Conservation (phyloP, 2,329 filamentous ascomycete genomes). For the Pestalotiopsis sp. region DNA sequence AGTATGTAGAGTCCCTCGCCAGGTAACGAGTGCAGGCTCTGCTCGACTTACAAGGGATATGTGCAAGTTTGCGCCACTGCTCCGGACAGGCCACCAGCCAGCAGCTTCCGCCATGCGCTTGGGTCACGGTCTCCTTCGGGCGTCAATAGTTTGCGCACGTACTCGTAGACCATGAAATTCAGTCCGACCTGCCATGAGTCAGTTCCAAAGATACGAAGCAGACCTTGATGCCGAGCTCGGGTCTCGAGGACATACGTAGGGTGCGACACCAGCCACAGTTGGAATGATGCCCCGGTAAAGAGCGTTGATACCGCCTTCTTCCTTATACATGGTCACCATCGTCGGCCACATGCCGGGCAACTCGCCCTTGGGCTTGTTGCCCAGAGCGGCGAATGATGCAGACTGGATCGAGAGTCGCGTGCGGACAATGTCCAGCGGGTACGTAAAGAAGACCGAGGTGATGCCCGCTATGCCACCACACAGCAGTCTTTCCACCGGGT, state of each 20-base stretch:
- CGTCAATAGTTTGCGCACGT: constrained; percentile 80
- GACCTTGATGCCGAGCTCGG: constrained; percentile 5
- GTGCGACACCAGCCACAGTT: constrained; percentile 92
- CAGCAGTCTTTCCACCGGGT: constrained; percentile 74
- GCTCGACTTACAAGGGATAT: constrained; percentile 82
- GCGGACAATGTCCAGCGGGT: constrained; percentile 95
- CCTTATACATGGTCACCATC: constrained; percentile 82
- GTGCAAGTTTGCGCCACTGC: constrained; percentile 97
- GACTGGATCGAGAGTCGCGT: constrained; percentile 96
- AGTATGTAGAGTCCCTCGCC: background rate
- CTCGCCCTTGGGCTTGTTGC: constrained; percentile 60
- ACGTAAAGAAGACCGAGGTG: constrained; percentile 93
- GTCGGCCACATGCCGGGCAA: constrained; percentile 93
- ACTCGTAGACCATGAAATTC: constrained; percentile 99
- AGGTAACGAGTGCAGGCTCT: background rate
- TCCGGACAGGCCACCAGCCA: constrained; percentile 91
- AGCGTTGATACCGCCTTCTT: constrained; percentile 81
- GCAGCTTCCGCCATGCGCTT: constrained; percentile 75
- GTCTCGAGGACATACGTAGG: constrained; percentile 65
- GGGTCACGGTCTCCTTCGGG: constrained; percentile 87
- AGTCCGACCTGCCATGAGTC: constrained; percentile 70
- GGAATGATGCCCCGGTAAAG: constrained; percentile 95
- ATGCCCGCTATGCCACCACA: constrained; percentile 92
- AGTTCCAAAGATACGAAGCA: background rate
- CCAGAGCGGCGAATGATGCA: constrained; percentile 86